Evolutionary conservation across 176 grass and related monocot species (phyloP).

Genomic region (Cenchrus purpureus): DNA sequence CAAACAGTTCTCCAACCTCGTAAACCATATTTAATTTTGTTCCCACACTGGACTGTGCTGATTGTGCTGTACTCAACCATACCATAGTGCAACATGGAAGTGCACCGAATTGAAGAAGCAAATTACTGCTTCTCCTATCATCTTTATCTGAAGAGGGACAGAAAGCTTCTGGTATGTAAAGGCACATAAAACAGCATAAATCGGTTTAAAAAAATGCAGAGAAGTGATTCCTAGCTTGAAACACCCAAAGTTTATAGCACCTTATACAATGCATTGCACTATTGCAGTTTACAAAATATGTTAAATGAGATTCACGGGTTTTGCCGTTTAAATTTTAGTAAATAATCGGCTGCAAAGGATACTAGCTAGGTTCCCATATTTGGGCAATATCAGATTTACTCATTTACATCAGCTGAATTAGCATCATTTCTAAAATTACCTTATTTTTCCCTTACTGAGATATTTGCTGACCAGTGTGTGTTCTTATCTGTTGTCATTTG

Average conservation of each 20-base stretch:
- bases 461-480: neutral
- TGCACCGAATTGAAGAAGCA: conserved; percentile 30
- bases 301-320: neutral
- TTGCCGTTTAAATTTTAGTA: conserved; percentile 4
- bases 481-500: neutral
- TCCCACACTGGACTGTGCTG: conserved; percentile 72
- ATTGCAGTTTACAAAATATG: neutral
- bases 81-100: conserved; percentile 63
- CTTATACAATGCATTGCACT: neutral
- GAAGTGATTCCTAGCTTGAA: neutral
- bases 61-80: conserved; percentile 66
- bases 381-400: neutral
- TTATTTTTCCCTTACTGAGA: neutral
- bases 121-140: conserved; percentile 36
- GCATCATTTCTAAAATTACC: neutral
- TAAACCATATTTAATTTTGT: conserved; percentile 72
- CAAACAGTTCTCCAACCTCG: conserved; percentile 85
- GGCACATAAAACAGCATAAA: neutral
- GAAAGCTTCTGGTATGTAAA: conserved; percentile 20
- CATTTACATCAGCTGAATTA: neutral
- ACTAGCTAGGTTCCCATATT: neutral
- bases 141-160: neutral
- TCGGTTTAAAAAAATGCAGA: conserved; percentile 8
- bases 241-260: neutral
- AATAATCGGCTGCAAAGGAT: neutral